Evolutionary conservation across 2,329 filamentous ascomycete species (phyloP).

Genomic region (Davidsoniella neocaledoniae): DNA sequence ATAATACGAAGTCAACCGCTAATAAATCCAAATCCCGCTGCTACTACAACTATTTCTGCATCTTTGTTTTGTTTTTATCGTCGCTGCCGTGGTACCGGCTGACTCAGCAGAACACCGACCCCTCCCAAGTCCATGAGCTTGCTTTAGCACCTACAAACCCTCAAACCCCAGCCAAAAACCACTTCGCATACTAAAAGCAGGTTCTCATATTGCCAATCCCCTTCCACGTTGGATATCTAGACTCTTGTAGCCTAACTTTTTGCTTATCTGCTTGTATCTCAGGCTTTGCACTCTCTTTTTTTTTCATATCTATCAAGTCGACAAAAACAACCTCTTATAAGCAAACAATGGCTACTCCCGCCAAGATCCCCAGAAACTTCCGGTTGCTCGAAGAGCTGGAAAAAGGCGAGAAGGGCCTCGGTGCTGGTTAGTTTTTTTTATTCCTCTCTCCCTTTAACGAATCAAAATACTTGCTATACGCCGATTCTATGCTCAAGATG

Average conservation of each 20-base stretch:
- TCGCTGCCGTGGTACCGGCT: too few species aligned
- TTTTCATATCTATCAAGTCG: background rate
- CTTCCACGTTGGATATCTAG: background rate
- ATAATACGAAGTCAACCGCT: too few species aligned
- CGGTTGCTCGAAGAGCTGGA: conserved; percentile 92
- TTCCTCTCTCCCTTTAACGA: background rate
- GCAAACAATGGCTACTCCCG: conserved; percentile 21
- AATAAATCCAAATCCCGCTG: too few species aligned
- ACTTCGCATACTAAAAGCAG: background rate
- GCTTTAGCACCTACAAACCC: background rate
- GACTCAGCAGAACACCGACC: background rate
- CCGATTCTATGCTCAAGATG: too few species aligned
- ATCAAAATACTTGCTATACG: background rate
- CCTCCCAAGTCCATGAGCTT: background rate
- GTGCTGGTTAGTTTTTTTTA: conserved; percentile 47
- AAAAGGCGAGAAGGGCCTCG: conserved; percentile 95
- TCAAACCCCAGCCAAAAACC: background rate
- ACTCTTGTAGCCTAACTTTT: too few species aligned
- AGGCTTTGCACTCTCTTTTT: background rate
- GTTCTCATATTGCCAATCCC: background rate
- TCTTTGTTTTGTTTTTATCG: too few species aligned
- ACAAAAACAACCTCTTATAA: background rate
- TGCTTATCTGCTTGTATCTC: background rate
- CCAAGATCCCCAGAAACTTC: conserved; percentile 82
- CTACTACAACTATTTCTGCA: too few species aligned